Percentiles rank a stretch among this genome's conserved stretches.
These are phyloP conservation scores for Clitocybe nebularis DNA, from an alignment of 1,284 basidiomycete species.

Conservation along the genomic window DNA sequence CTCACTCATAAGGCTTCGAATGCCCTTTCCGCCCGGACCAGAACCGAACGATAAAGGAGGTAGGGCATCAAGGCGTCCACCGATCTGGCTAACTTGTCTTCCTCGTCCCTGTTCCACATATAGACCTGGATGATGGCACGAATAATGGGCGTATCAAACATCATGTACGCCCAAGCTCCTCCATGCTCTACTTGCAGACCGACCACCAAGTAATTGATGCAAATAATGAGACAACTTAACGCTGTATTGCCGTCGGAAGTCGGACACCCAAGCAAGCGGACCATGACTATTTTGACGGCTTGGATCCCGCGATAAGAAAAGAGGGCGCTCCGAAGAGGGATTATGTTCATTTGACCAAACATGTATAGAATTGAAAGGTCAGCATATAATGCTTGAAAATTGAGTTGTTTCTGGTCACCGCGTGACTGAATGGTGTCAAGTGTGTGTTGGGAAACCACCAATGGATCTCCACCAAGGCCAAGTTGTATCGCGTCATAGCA, in stretches of 20 bases:
- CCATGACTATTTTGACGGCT: neutral
- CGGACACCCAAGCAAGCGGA: neutral
- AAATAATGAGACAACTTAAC: neutral
- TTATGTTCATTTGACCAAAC: neutral
- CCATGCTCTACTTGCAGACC: constrained; percentile 1
- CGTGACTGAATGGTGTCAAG: neutral
- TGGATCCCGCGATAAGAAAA: neutral
- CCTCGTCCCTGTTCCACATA: constrained; percentile 1
- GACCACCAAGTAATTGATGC: constrained; percentile 2
- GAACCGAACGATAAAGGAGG: constrained; percentile 3
- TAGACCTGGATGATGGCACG: constrained; percentile 2
- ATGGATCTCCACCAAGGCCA: neutral
- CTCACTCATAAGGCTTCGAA: neutral
- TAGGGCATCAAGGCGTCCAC: constrained; percentile 1
- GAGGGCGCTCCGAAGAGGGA: neutral
- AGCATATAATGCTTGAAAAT: neutral
- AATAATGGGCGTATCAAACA: constrained; percentile 3
- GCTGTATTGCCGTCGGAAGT: neutral
- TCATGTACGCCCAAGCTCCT: constrained; percentile 1
- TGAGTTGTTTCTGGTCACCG: neutral
- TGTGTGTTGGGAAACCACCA: neutral
- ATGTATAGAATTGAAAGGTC: neutral
- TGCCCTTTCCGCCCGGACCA: constrained; percentile 4
- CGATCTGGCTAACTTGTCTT: neutral
- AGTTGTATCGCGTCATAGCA: too few relatives aligned